Conservation (phyloP, 1,284 basidiomycete species). For the Puccinia coronata region DNA sequence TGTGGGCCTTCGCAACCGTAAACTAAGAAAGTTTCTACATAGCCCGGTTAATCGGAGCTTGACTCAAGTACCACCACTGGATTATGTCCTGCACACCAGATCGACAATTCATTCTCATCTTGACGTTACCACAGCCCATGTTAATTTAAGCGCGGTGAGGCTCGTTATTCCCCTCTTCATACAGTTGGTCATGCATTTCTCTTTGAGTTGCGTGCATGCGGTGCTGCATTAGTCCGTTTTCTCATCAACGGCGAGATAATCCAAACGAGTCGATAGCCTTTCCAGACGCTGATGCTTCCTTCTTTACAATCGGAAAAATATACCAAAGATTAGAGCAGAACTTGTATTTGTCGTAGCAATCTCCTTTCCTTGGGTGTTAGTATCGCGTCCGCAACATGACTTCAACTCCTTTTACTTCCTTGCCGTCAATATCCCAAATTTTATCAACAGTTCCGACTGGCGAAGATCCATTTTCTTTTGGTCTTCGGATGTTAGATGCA, state of each 20-base stretch:
- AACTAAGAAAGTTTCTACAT: not conserved
- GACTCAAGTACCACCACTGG: no score
- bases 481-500: conserved; percentile 38
- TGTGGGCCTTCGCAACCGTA: not conserved
- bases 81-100: conserved; percentile 4
- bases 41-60: not conserved
- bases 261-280: not conserved
- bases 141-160: not conserved
- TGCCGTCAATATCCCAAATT: conserved; percentile 35
- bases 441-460: conserved; percentile 18
- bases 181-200: not conserved
- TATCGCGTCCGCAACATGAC: conserved; percentile 27
- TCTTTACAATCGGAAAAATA: conserved; percentile 1
- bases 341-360: conserved; percentile 14
- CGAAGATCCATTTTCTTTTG: conserved; percentile 38
- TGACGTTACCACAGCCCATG: not conserved
- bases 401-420: conserved; percentile 25
- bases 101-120: conserved; percentile 10
- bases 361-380: conserved; percentile 3
- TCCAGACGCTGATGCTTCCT: not conserved
- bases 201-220: not conserved
- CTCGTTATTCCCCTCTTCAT: conserved; percentile 9
- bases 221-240: not conserved
- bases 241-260: not conserved
- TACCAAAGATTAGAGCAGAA: not conserved